Conservation (phyloP, 768 basidiomycete genomes). For the Gloeostereum incarnatum region DNA sequence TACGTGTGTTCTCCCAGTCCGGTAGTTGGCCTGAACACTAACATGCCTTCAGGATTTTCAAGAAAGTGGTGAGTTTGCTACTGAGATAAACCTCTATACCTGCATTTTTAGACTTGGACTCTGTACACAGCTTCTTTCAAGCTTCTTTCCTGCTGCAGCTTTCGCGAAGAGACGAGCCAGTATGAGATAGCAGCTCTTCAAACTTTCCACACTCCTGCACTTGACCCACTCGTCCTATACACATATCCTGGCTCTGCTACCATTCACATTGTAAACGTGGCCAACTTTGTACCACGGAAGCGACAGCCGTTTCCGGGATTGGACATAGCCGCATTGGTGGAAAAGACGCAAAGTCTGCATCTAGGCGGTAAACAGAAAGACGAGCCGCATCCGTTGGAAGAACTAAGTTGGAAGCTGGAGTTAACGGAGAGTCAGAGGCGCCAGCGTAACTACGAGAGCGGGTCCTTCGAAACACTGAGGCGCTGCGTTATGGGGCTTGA, state of each 20-base stretch:
- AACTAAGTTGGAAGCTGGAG: constrained; percentile 2
- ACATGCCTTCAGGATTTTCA: constrained; percentile 52
- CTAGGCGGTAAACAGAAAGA: constrained; percentile 19
- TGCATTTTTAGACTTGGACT: not conserved
- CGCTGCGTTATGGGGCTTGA: constrained; percentile 32
- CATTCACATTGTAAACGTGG: constrained; percentile 36
- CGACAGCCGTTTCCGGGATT: constrained; percentile 31
- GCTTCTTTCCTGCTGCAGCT: constrained; percentile 38
- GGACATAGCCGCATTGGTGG: constrained; percentile 12
- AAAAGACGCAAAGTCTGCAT: constrained; percentile 13
- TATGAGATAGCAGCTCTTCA: constrained; percentile 25
- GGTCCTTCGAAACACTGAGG: constrained; percentile 17
- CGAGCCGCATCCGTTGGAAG: not conserved
- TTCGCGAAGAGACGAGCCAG: constrained; percentile 27
- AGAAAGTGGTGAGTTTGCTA: constrained; percentile 52
- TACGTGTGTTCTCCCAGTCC: constrained; percentile 26
- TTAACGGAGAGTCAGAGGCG: constrained; percentile 11
- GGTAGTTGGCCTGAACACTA: too few species aligned
- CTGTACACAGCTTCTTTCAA: constrained; percentile 52
- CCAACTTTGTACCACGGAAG: constrained; percentile 32
- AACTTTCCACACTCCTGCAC: constrained; percentile 30
- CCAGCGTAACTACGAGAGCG: not conserved
- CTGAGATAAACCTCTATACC: not conserved
- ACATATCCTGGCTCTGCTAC: constrained; percentile 25
- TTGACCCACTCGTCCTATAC: constrained; percentile 46